A percentile compares a stretch with the other conserved stretches of the same genome.
These are phyloP conservation scores for Triticum urartu DNA, from an alignment of 176 grass and related monocot species.

Conservation along the genomic window DNA sequence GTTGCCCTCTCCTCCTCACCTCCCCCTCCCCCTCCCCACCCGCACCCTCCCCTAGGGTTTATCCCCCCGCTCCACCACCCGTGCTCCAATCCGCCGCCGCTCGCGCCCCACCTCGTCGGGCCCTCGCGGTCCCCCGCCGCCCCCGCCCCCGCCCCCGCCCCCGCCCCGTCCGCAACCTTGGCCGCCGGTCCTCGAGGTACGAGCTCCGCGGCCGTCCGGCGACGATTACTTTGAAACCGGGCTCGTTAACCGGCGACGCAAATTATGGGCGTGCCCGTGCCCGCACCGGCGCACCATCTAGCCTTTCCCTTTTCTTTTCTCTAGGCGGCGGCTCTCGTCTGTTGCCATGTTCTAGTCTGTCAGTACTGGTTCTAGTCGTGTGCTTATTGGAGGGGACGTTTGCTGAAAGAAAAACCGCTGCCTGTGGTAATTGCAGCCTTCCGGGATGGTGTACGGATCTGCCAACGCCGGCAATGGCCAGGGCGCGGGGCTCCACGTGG, in stretches of 20 bases:
- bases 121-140: background rate
- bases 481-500: constrained; percentile 25
- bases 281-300: background rate
- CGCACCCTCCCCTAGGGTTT: constrained; percentile 64
- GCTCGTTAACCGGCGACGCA: background rate
- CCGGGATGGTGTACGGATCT: constrained; percentile 58
- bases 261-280: background rate
- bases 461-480: constrained; percentile 47
- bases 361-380: background rate
- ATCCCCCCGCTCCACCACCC: constrained; percentile 16
- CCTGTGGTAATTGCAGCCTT: constrained; percentile 42
- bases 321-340: background rate
- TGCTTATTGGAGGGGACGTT: background rate
- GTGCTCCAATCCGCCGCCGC: background rate
- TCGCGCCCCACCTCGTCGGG: background rate
- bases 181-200: background rate
- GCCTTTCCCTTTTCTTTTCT: background rate
- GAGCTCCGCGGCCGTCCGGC: background rate
- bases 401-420: background rate
- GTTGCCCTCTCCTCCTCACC: constrained; percentile 23
- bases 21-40: background rate
- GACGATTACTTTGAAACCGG: background rate
- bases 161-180: background rate
- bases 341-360: background rate
- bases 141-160: background rate